These are phyloP conservation scores for Arthrobotrys iridis DNA, from an alignment of 2,329 filamentous ascomycete genomes.

Conservation along the genomic window DNA sequence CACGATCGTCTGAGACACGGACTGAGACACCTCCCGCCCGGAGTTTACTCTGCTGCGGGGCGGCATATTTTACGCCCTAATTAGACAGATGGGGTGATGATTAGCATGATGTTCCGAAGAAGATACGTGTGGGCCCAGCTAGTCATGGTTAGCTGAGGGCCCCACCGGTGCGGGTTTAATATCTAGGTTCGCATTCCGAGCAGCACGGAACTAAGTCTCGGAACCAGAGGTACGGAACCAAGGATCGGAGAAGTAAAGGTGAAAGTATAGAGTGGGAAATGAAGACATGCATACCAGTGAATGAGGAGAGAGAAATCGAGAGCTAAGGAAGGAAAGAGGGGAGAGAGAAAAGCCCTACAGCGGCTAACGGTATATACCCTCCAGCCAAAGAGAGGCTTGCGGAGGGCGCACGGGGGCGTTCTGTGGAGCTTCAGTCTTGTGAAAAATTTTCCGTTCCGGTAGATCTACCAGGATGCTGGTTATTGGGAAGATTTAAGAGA, in stretches of 20 bases:
- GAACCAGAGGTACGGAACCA: slow-evolving; percentile 20
- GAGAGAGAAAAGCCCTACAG: too few species aligned
- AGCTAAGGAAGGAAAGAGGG: background rate
- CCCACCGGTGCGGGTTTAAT: slow-evolving; percentile 19
- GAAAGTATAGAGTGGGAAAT: slow-evolving; percentile 1
- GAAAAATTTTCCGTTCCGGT: slow-evolving; percentile 14
- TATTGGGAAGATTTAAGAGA: slow-evolving; percentile 26
- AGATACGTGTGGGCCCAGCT: slow-evolving; percentile 28
- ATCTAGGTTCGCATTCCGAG: slow-evolving; percentile 28
- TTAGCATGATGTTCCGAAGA: slow-evolving; percentile 28
- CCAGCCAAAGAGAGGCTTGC: background rate
- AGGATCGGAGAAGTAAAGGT: slow-evolving; percentile 9
- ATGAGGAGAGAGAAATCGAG: background rate
- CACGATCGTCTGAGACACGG: slow-evolving; percentile 35
- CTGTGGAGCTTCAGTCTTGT: slow-evolving; percentile 4
- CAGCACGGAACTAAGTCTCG: slow-evolving; percentile 10
- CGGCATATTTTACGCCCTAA: slow-evolving; percentile 49
- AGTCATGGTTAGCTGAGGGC: background rate
- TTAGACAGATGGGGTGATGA: slow-evolving; percentile 43
- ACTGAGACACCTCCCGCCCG: slow-evolving; percentile 45
- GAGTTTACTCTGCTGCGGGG: slow-evolving; percentile 46
- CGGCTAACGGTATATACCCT: too few species aligned
- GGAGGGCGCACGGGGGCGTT: background rate
- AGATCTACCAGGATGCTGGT: slow-evolving; percentile 20
- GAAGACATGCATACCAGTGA: slow-evolving; percentile 47